A percentile compares a stretch with the other conserved stretches of the same genome.
Evolutionary conservation across 805 yeast species (phyloP).

Genomic region (Cyberlindnera euphorbiae): DNA sequence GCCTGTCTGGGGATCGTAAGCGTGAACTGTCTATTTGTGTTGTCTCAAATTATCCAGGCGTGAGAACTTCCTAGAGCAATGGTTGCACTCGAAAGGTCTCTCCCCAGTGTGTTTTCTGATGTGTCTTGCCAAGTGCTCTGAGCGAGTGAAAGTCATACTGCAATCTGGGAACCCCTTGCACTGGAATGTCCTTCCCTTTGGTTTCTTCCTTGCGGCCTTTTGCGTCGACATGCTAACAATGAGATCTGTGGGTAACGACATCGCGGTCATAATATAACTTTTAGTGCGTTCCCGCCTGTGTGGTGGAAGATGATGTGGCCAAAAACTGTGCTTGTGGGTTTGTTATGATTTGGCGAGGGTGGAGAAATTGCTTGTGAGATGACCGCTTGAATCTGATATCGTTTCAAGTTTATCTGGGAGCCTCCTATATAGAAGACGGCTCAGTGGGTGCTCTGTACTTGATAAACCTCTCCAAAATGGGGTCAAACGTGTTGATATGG

Average conservation of each 20-base stretch:
- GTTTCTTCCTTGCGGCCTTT: constrained; percentile 30
- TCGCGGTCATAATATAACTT: too few relatives aligned
- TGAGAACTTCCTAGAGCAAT: constrained; percentile 73
- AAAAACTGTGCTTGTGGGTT: too few relatives aligned
- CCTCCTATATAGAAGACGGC: too few relatives aligned
- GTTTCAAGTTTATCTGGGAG: too few relatives aligned
- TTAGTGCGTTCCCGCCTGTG: too few relatives aligned
- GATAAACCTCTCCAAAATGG: too few relatives aligned
- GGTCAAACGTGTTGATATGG: too few relatives aligned
- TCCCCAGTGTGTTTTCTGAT: constrained; percentile 93
- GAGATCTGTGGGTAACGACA: not conserved
- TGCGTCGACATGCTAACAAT: constrained; percentile 4
- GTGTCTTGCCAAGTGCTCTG: constrained; percentile 90
- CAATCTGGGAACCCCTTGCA: constrained; percentile 87
- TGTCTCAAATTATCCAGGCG: constrained; percentile 86
- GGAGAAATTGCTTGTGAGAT: too few relatives aligned
- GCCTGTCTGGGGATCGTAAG: constrained; percentile 25
- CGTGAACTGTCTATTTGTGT: constrained; percentile 83
- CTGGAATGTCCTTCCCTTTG: constrained; percentile 67
- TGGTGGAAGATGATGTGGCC: too few relatives aligned
- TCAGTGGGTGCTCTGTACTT: too few relatives aligned
- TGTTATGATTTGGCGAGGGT: too few relatives aligned
- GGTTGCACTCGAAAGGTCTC: constrained; percentile 84
- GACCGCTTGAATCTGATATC: too few relatives aligned
- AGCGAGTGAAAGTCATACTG: constrained; percentile 81